A percentile compares a stretch with the other conserved stretches of the same genome.
Evolutionary conservation across 208 protist species (phyloP).

Genomic region (Leptomonas pyrrhocoris): DNA sequence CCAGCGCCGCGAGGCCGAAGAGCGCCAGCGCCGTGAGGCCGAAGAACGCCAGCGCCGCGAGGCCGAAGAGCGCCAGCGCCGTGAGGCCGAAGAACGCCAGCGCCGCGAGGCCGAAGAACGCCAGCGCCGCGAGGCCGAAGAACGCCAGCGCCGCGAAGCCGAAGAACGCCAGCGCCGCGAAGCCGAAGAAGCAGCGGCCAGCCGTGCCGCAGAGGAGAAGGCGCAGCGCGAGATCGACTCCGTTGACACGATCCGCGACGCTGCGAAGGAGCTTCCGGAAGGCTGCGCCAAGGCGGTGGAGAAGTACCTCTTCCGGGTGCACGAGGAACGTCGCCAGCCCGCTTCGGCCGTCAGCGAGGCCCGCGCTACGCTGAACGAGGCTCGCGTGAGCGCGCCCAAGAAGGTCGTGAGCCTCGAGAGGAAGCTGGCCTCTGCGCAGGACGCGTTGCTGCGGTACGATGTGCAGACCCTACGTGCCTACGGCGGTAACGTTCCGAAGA

Average conservation of each 20-base stretch:
- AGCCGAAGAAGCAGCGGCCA: background rate
- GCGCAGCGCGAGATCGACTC: conserved; percentile 25
- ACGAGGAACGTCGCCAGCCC: conserved; percentile 27
- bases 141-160: background rate
- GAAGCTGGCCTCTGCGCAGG: conserved; percentile 14
- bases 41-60: conserved; percentile 3
- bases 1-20: conserved; percentile 11
- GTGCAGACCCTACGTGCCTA: conserved; percentile 30
- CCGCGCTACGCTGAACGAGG: conserved; percentile 56
- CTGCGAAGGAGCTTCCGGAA: conserved; percentile 30
- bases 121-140: background rate
- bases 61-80: conserved; percentile 14
- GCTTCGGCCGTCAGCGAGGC: conserved; percentile 29
- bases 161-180: conserved; percentile 10
- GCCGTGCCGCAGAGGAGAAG: conserved; percentile 13
- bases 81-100: conserved; percentile 13
- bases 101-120: conserved; percentile 18
- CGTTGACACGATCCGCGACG: conserved; percentile 22
- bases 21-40: background rate
- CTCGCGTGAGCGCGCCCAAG: conserved; percentile 30
- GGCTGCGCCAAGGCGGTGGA: conserved; percentile 34
- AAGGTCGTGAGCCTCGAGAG: conserved; percentile 27
- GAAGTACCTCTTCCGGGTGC: conserved; percentile 44
- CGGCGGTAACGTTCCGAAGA: conserved; percentile 46
- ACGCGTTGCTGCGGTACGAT: conserved; percentile 34